Base-by-base conservation (phyloP, 352 stramenopile species). In the Phytophthora ramorum region DNA sequence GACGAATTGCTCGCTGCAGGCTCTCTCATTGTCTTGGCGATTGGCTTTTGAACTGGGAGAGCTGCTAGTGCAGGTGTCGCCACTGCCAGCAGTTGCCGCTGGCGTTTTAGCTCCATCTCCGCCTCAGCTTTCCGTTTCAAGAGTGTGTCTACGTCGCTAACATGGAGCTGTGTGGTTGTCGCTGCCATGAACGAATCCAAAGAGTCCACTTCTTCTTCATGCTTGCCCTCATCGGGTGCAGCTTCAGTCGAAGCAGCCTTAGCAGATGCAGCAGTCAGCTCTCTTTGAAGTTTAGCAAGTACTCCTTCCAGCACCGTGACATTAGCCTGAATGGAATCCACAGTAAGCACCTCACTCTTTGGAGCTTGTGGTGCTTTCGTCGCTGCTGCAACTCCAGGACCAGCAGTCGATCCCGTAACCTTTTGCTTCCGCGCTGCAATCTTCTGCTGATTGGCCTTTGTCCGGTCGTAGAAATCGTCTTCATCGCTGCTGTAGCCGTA, bases 391-490 rank as follows among this genome's bases (percentile, higher is more conserved):
- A 24, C 19, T n/a, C 4, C 37, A 22, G 51, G 20, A 19, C 14
- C 17, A 9, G 7, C 14, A 14, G 41, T 28, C 8, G 10, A 52
- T 1, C 52, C 56, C 26, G 35, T 63, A n/a, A 73, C 12, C 17
- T 71, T 63, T 35, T 78, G 61, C 35, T 75, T 81, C 16, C 73
- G 69, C 8, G 61, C 71, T n/a, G 50, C 45, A 20, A 77, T 69
- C 43, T 87, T 87, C 40, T 74, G 61, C 37, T 89, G 66, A 48
- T 89, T 90, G 3, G 83, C 70, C 43, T 75, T 80, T 1, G 83
- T 93, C 40, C 83, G 81, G 63, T 93, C 83, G 53, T 92, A 93
- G 38, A 92, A 92, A 26, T 93, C 83, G 48, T 93, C 85, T 58
- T 93, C 83, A 56, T 93, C 83, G 51, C 81, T 91, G 46, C 71